Evolutionary conservation across 106 monocot species (phyloP).

Genomic region (Vanilla planifolia): DNA sequence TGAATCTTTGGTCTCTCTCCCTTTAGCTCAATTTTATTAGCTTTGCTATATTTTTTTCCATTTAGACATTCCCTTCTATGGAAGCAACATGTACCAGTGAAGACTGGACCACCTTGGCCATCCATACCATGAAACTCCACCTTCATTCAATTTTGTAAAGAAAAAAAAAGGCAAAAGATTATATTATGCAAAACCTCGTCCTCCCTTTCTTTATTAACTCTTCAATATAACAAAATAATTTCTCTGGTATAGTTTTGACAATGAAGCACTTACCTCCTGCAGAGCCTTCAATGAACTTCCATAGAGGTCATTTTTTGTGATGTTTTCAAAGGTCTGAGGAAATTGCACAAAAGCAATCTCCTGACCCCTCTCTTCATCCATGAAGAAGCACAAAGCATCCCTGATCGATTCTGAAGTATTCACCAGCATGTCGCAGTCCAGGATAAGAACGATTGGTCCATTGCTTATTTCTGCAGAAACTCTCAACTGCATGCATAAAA

Average conservation of each 20-base stretch:
- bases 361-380: conserved; percentile 35
- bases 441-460: conserved; percentile 48
- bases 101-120: conserved; percentile 28
- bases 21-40: conserved; percentile 1
- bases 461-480: conserved; percentile 72
- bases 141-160: no score
- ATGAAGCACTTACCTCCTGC: not conserved
- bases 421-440: conserved; percentile 80
- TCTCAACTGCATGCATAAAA: conserved; percentile 31
- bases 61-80: conserved; percentile 29
- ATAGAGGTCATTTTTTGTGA: conserved; percentile 37
- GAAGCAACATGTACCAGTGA: conserved; percentile 39
- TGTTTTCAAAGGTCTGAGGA: conserved; percentile 29
- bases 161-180: not conserved
- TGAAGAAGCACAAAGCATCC: conserved; percentile 47
- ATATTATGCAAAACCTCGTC: not conserved
- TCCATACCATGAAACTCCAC: conserved; percentile 40
- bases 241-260: not conserved
- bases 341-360: conserved; percentile 37
- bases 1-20: not conserved
- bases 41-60: conserved; percentile 13
- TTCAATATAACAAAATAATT: not conserved
- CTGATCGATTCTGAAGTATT: conserved; percentile 43
- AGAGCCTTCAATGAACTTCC: conserved; percentile 7
- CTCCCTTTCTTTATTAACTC: not conserved